Percentiles rank a stretch among this genome's conserved stretches.
Conservation (phyloP, 2,329 filamentous ascomycete species). For the Colletotrichum viniferum region DNA sequence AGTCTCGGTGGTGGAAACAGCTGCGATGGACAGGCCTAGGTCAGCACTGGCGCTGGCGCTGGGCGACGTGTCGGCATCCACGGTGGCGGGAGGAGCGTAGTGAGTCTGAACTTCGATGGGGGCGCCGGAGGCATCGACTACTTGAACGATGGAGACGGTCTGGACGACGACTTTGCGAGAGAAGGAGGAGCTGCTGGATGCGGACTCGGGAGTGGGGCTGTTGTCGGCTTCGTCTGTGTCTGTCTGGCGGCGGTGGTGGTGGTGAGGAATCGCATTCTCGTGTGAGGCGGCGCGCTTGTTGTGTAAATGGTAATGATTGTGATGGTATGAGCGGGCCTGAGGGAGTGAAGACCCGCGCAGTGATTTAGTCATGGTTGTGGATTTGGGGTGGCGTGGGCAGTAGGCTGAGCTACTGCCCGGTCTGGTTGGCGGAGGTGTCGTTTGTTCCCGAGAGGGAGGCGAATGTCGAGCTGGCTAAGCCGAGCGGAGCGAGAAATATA, state of each 20-base stretch:
- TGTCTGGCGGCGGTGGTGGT: conserved; percentile 30
- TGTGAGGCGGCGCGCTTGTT: conserved; percentile 31
- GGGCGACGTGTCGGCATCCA: conserved; percentile 29
- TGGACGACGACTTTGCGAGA: conserved; percentile 49
- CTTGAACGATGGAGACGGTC: conserved; percentile 59
- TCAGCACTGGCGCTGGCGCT: conserved; percentile 7
- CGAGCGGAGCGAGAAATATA: not conserved
- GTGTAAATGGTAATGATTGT: conserved; percentile 36
- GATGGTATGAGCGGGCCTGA: conserved; percentile 44
- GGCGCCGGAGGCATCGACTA: conserved; percentile 53
- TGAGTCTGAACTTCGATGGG: conserved; percentile 49
- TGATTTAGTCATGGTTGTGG: conserved; percentile 49
- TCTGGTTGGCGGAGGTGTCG: not conserved
- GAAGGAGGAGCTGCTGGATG: conserved; percentile 18
- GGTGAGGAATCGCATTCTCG: conserved; percentile 23
- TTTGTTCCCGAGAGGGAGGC: conserved; percentile 13
- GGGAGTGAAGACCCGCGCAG: conserved; percentile 52
- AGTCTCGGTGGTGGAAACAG: not conserved
- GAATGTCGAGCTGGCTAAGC: conserved; percentile 4
- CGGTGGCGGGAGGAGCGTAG: conserved; percentile 40
- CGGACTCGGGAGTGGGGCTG: conserved; percentile 16
- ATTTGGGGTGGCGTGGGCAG: conserved; percentile 31
- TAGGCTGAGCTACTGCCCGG: conserved; percentile 15
- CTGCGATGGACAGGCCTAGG: conserved; percentile 7
- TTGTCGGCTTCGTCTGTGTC: conserved; percentile 27